A percentile compares a stretch with the other conserved stretches of the same genome.
These are phyloP conservation scores for Lactarius indigo DNA, from an alignment of 768 basidiomycete species.

Conservation along the genomic window DNA sequence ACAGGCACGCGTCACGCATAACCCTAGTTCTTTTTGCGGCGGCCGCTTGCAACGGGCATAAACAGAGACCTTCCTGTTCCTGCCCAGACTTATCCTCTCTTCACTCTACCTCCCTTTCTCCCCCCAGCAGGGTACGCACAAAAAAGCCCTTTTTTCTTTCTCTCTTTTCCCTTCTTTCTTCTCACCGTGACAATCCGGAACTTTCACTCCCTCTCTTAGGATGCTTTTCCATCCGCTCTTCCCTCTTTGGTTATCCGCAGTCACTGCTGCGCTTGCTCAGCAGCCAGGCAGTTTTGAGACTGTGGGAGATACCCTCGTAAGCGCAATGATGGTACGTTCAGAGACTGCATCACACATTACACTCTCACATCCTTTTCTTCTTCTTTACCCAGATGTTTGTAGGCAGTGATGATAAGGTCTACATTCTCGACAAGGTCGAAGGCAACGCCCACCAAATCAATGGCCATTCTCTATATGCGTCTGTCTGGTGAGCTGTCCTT, in stretches of 20 bases:
- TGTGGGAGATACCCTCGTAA: slow-evolving; percentile 42
- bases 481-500: slow-evolving; percentile 50
- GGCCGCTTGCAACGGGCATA: not conserved
- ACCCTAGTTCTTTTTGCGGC: not conserved
- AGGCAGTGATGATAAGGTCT: slow-evolving; percentile 75
- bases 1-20: not conserved
- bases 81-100: not conserved
- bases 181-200: not conserved
- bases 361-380: not conserved
- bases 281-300: slow-evolving; percentile 32
- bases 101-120: not conserved
- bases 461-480: slow-evolving; percentile 71
- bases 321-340: slow-evolving; percentile 51
- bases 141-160: not conserved
- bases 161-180: not conserved
- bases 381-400: slow-evolving; percentile 62
- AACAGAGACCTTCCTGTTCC: not conserved
- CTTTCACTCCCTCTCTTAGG: not conserved
- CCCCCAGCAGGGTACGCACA: not conserved
- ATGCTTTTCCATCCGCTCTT: slow-evolving; percentile 36
- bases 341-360: not conserved
- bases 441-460: slow-evolving; percentile 63
- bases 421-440: slow-evolving; percentile 90
- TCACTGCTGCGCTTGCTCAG: slow-evolving; percentile 28
- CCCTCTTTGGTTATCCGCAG: slow-evolving; percentile 43